phyloP scores from a whole-genome alignment of 139 green algal species.

The Volvox reticuliferus region DNA sequence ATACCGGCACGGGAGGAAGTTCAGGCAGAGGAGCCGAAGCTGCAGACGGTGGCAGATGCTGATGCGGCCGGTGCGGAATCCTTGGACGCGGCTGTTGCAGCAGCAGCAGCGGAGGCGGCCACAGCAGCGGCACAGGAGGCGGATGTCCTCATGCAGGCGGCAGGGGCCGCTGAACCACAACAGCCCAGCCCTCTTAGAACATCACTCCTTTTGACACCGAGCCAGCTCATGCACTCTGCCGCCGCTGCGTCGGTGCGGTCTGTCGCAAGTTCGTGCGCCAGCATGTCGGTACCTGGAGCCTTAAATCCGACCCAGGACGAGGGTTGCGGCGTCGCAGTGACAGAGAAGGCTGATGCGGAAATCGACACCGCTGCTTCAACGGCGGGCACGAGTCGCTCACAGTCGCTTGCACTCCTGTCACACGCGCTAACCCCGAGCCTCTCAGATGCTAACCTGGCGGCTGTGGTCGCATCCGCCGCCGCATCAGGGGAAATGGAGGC shows the following conservation, averaged over 20 bases:
- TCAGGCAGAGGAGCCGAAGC: not conserved
- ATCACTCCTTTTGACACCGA: constrained; percentile 64
- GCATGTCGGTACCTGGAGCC: not conserved
- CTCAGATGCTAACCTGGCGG: not conserved
- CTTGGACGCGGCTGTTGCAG: not conserved
- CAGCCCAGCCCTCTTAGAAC: not conserved
- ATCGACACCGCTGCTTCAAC: not conserved
- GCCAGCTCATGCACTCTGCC: constrained; percentile 53
- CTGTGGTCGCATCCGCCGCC: not conserved
- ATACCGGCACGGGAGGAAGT: not conserved
- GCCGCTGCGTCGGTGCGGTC: constrained; percentile 15
- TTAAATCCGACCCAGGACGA: not conserved
- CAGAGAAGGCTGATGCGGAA: not conserved
- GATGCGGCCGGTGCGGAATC: not conserved
- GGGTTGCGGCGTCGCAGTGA: not conserved
- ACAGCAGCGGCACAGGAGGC: not conserved
- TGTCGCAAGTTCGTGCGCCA: not conserved
- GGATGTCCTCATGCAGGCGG: not conserved
- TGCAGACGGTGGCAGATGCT: not conserved
- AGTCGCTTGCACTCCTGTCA: not conserved
- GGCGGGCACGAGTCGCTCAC: not conserved
- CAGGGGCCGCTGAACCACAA: not conserved
- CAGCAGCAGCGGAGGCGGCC: not conserved
- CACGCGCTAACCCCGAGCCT: not conserved
- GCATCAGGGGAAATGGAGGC: not conserved